These are phyloP conservation scores for Lasiodiplodia sp. DNA, from an alignment of 2,329 filamentous ascomycete species.

Conservation along the genomic window DNA sequence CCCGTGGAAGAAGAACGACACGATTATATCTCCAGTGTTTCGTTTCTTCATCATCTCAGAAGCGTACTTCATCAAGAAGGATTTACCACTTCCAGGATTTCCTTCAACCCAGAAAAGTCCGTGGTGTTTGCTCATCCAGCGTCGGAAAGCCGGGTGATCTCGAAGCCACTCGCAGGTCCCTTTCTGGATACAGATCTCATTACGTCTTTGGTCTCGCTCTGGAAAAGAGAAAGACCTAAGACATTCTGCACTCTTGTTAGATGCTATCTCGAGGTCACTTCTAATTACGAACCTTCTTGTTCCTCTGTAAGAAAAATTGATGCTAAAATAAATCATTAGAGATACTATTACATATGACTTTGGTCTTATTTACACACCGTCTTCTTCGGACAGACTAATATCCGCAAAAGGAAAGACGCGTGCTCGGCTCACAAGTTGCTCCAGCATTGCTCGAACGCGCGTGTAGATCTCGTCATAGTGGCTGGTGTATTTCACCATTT, in stretches of 20 bases:
- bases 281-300: neutral
- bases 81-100: neutral
- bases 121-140: neutral
- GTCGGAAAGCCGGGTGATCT: neutral
- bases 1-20: neutral
- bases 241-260: neutral
- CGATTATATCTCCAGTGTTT: neutral
- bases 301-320: neutral
- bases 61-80: neutral
- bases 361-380: neutral
- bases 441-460: neutral
- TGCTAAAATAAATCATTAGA: neutral
- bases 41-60: neutral
- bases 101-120: slow-evolving; percentile 7
- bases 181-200: neutral
- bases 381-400: neutral
- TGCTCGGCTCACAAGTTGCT: neutral
- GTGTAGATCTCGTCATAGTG: neutral
- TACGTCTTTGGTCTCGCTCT: neutral
- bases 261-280: neutral
- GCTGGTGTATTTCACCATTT: slow-evolving; percentile 1
- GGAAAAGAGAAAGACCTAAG: neutral
- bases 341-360: no score
- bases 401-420: no score
- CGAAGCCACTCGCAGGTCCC: slow-evolving; percentile 4